A percentile compares a stretch with the other conserved stretches of the same genome.
These are phyloP conservation scores for Hymenoscyphus linearis DNA, from an alignment of 2,329 filamentous ascomycete genomes.

Conservation along the genomic window DNA sequence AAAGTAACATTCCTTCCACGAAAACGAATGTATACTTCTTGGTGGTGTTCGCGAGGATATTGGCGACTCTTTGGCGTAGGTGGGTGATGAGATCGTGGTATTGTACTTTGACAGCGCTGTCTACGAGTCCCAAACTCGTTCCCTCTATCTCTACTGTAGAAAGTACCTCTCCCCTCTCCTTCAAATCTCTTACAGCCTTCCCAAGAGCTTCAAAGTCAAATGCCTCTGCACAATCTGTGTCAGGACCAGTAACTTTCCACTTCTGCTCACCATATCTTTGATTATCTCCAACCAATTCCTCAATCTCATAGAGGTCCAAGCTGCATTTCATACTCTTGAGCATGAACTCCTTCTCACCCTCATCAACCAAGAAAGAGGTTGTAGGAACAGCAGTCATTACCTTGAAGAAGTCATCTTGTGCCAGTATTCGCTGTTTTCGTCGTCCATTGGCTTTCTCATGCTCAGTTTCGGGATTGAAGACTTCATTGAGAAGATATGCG, in stretches of 20 bases:
- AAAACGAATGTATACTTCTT: constrained; percentile 9
- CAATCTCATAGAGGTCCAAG: not conserved
- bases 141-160: not conserved
- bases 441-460: not conserved
- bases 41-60: not conserved
- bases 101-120: not conserved
- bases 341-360: constrained; percentile 11
- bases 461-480: constrained; percentile 7
- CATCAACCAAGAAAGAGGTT: not conserved
- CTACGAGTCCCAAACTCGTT: not conserved
- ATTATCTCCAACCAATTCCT: not conserved
- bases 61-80: not conserved
- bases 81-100: not conserved
- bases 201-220: constrained; percentile 17
- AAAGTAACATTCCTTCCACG: constrained; percentile 20
- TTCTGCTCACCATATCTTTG: not conserved
- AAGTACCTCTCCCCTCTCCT: not conserved
- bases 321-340: not conserved
- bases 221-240: constrained; percentile 18
- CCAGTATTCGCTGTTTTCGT: constrained; percentile 9
- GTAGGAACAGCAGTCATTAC: constrained; percentile 5
- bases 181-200: constrained; percentile 1
- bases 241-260: constrained; percentile 13
- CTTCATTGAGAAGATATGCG: constrained; percentile 16
- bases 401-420: constrained; percentile 24